Base-by-base conservation (phyloP, 1,139 yeast species). In the Yamadazyma sp. region DNA sequence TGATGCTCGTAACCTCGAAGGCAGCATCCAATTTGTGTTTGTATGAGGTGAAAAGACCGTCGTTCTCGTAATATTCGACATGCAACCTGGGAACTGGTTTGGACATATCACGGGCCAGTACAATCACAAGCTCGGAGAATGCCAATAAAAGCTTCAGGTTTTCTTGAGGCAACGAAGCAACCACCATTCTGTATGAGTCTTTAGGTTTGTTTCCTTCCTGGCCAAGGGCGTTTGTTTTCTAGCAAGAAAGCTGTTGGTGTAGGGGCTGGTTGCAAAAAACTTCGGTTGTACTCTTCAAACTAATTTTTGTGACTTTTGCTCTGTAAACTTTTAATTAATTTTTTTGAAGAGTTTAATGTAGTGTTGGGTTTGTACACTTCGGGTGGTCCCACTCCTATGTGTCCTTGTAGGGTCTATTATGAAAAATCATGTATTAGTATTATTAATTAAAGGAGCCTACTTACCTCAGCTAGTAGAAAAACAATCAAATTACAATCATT, bases 401-500 rank as follows among this genome's bases (percentile, higher is more conserved):
- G n/a, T 17, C 30, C 23, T 31, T 31, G 18, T 23, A 8, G 8
- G 8, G 22, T 20, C 22, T 5, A 20, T 20, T 6, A 14, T n/a
- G 22, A 20, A 14, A 28, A 9, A 32, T 34, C 24, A 31, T 32
- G 24, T 28, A 30, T 28, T 33, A 34, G 31, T 24, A 32, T 27
- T 20, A 20, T 20, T 20, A 20, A 20, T 20, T 20, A 20, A 20
- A 20, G 22, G 22, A 20, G 22, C 22, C 22, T 20, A 20, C 22
- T 20, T 20, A 20, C 22, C n/a, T 23, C 17, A 25, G 12, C 31
- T 22, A 24, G 26, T 15, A 20, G 31, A 33, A n/a, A n/a, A 20
- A 34, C 43, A 37, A 40, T 34, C 39, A 38, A 34, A 40, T 16
- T 34, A 37, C 45, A 42, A 40, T 31, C 43, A 33, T 38, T 30